Base-by-base conservation (phyloP, 805 yeast species). In the Saccharomycopsis vini region DNA sequence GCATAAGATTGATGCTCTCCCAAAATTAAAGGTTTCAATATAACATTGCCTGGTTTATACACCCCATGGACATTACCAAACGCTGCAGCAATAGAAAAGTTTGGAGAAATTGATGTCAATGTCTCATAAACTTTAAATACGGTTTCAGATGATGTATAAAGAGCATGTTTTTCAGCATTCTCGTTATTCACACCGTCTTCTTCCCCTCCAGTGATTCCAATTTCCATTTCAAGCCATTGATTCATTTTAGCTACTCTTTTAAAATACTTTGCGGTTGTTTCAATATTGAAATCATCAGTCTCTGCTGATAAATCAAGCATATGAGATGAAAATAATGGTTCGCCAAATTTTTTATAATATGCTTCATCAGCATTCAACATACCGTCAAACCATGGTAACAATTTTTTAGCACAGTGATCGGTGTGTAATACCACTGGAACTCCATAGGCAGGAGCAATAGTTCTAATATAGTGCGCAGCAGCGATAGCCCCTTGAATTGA, bases 201-300 rank as follows among this genome's bases (percentile, higher is more conserved):
- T 77, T 92, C 98, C 81, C 98, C 98, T 73, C 98, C 98, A 67
- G 98, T 92, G 80, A 92, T 92, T 80, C 98, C 98, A 66, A 92
- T 92, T 77, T 92, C 98, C 98, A 92, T 92, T 79, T 92, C 98
- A 66, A 92, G 79, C 92, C 92, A 92, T 75, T 90, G 97, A 72
- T 78, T 75, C 79, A 90, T 75, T 73, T 84, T 87, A 67, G 94
- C 71, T 80, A 86, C 87, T 72, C 95, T 86, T 68, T 74, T 75
- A 73, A 92, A 90, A 80, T 92, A 92, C 72, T 86, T 81, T 69
- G 70, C 95, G 77, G 97, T 89, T 54, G 85, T 82, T 53, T 78
- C 80, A 59, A 92, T 90, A 84, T 92, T 92, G 73, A 84, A 94
- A 54, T 87, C 95, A 67, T 92, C 97, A 52, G 84, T 56, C 76